phyloP scores from a whole-genome alignment of 805 yeast species.

The Ogataea kodamae region DNA sequence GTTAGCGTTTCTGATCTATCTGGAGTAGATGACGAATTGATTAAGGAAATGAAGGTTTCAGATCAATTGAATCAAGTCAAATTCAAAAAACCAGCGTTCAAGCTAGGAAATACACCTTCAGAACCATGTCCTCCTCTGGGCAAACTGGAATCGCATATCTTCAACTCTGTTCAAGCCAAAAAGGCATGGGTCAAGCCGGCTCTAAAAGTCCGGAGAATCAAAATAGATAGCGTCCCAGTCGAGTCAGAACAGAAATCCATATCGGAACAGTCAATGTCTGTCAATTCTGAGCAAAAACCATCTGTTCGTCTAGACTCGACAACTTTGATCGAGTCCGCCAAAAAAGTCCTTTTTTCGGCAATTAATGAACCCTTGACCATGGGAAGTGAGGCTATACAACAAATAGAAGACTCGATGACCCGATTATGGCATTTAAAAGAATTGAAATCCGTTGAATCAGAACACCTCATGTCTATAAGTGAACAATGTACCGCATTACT shows the following conservation, averaged over 20 bases:
- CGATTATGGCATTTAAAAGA: conserved; percentile 21
- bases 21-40: conserved; percentile 29
- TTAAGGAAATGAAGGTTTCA: conserved; percentile 18
- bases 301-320: conserved; percentile 1
- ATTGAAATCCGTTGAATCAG: conserved; percentile 20
- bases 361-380: conserved; percentile 25
- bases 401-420: conserved; percentile 23
- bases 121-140: conserved; percentile 1
- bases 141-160: conserved; percentile 16
- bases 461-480: conserved; percentile 33
- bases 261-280: background rate
- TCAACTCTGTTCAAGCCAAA: conserved; percentile 15
- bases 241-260: conserved; percentile 5
- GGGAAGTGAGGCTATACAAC: conserved; percentile 17
- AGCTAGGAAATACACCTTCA: conserved; percentile 2
- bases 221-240: conserved; percentile 14
- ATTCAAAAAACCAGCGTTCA: conserved; percentile 36
- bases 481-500: conserved; percentile 28
- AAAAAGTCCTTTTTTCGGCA: conserved; percentile 3
- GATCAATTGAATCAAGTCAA: conserved; percentile 20
- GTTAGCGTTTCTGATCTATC: conserved; percentile 2
- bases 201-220: conserved; percentile 29
- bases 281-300: background rate
- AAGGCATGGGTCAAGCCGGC: conserved; percentile 25
- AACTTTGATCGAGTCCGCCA: conserved; percentile 2